These are phyloP conservation scores for Cardiospermum halicacabum DNA, from an alignment of 345 rosid species.

Conservation along the genomic window DNA sequence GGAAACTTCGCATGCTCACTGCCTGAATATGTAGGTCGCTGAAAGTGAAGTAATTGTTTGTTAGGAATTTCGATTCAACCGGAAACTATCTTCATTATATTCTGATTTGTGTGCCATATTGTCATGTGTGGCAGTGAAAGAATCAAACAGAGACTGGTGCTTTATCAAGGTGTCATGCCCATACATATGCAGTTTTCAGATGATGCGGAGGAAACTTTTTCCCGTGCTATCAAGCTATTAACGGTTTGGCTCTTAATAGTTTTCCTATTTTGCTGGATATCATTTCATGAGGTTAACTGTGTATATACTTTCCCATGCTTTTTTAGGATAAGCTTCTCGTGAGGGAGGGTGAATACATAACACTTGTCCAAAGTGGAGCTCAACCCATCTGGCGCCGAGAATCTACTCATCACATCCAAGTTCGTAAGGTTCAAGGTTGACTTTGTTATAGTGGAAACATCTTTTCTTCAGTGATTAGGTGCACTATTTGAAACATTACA, in stretches of 20 bases:
- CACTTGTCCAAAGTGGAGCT: slow-evolving; percentile 92
- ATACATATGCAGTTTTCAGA: slow-evolving; percentile 79
- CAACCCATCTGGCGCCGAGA: slow-evolving; percentile 95
- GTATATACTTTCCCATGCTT: slow-evolving; percentile 14
- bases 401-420: slow-evolving; percentile 94
- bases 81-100: background rate
- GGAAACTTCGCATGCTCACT: background rate
- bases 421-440: slow-evolving; percentile 68
- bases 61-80: background rate
- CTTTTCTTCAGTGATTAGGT: slow-evolving; percentile 16
- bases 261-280: background rate
- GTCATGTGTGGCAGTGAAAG: slow-evolving; percentile 50
- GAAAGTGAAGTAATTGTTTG: slow-evolving; percentile 5
- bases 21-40: background rate
- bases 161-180: slow-evolving; percentile 90
- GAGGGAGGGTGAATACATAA: slow-evolving; percentile 62
- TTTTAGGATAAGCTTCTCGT: slow-evolving; percentile 64
- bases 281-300: slow-evolving; percentile 2
- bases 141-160: slow-evolving; percentile 82
- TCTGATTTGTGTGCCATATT: background rate
- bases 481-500: slow-evolving; percentile 3
- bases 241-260: slow-evolving; percentile 35
- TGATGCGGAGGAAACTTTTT: slow-evolving; percentile 85
- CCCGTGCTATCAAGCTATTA: slow-evolving; percentile 64
- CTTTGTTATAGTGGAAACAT: slow-evolving; percentile 11